These are phyloP conservation scores for Chaetomium globosum DNA, from an alignment of 2,329 filamentous ascomycete genomes.

Conservation along the genomic window DNA sequence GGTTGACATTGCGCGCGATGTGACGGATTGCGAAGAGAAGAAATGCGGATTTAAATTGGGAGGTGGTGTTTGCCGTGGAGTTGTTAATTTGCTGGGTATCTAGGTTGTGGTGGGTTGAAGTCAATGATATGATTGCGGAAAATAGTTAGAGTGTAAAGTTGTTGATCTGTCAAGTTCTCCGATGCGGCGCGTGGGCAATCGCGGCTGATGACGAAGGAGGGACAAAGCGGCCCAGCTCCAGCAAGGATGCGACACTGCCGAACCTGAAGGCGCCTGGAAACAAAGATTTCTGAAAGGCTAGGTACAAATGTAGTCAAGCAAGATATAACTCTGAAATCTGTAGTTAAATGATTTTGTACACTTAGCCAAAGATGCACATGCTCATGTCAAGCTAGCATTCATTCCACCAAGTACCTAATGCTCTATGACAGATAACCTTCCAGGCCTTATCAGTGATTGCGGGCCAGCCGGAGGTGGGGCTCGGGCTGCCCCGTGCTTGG, in stretches of 20 bases:
- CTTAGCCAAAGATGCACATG: neutral
- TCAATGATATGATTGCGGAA: neutral
- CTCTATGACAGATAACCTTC: neutral
- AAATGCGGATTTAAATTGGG: neutral
- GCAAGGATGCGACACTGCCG: constrained; percentile 15
- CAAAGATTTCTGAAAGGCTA: no score
- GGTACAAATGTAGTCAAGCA: neutral
- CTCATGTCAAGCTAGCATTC: neutral
- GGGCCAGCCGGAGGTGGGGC: neutral
- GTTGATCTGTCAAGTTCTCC: constrained; percentile 12
- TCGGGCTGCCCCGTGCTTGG: constrained; percentile 1
- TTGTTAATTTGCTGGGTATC: neutral
- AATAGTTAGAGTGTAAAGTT: neutral
- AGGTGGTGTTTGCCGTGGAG: neutral
- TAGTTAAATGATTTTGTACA: neutral
- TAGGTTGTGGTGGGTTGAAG: neutral
- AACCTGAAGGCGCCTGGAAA: neutral
- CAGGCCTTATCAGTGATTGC: neutral
- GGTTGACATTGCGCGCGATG: constrained; percentile 13
- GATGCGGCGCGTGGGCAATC: neutral
- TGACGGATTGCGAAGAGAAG: neutral
- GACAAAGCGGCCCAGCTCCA: constrained; percentile 28
- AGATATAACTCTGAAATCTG: neutral
- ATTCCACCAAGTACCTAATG: neutral
- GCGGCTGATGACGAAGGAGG: constrained; percentile 19